Conservation (phyloP, 306 rosid genomes). For the Corylus americana region DNA sequence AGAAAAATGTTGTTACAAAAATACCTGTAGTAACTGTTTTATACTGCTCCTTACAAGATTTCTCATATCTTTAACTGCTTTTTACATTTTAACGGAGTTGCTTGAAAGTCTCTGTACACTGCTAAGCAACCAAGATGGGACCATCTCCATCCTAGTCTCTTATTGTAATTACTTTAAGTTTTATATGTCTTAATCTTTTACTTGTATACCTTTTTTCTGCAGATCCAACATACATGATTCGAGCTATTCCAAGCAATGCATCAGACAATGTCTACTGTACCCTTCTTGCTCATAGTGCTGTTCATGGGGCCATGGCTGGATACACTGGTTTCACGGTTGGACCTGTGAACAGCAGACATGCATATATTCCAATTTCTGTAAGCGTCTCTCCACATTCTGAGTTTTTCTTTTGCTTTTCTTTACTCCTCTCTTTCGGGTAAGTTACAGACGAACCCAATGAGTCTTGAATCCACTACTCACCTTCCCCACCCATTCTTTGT, state of each 20-base stretch:
- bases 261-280: constrained; percentile 93
- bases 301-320: constrained; percentile 98
- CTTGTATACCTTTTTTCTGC: constrained; percentile 25
- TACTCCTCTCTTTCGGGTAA: background rate
- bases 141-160: background rate
- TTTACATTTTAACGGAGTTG: background rate
- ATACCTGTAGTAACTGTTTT: background rate
- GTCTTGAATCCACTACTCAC: background rate
- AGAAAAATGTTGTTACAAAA: background rate
- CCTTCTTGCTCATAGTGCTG: constrained; percentile 94
- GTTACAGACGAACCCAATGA: background rate
- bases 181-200: background rate
- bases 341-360: constrained; percentile 83
- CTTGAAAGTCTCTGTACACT: background rate
- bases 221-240: constrained; percentile 99
- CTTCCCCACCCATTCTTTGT: background rate
- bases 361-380: constrained; percentile 89
- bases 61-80: constrained; percentile 1
- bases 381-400: constrained; percentile 40
- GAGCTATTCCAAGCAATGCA: constrained; percentile 97
- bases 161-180: background rate
- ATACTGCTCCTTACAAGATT: background rate
- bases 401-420: constrained; percentile 13
- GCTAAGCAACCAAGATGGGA: background rate
- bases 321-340: constrained; percentile 89